Conservation (phyloP, 2,329 filamentous ascomycete genomes). For the Drechslerella coelobrocha region DNA sequence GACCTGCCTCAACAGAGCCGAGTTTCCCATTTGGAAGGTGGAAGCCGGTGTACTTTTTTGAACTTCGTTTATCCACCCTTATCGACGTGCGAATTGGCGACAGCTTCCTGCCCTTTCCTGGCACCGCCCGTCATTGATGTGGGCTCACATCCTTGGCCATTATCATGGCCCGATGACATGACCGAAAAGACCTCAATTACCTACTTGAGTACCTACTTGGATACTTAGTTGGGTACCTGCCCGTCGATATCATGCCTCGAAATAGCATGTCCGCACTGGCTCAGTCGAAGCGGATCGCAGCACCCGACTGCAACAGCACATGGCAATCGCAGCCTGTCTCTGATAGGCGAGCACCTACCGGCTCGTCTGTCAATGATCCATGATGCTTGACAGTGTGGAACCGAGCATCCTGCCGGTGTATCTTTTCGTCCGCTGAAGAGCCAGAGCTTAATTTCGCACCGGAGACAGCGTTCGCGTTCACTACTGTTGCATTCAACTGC, state of each 20-base stretch:
- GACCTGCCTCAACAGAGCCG: conserved; percentile 40
- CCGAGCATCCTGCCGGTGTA: conserved; percentile 24
- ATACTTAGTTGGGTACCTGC: no score
- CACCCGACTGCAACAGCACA: neutral
- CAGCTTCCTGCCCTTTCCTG: conserved; percentile 14
- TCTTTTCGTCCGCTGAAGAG: conserved; percentile 4
- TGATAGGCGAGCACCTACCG: conserved; percentile 42
- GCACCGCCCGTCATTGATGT: neutral
- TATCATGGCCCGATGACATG: neutral
- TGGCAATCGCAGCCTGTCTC: conserved; percentile 33
- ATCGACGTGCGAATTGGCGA: conserved; percentile 7
- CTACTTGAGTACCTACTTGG: no score
- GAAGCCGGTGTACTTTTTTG: conserved; percentile 17
- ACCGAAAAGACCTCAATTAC: no score
- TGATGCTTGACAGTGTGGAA: conserved; percentile 45
- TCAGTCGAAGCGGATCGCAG: conserved; percentile 19
- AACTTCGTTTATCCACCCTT: conserved; percentile 27
- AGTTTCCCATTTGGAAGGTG: conserved; percentile 48
- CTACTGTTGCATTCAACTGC: no score
- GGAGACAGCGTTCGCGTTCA: no score
- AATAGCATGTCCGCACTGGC: neutral
- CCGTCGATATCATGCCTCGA: neutral
- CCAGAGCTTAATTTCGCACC: conserved; percentile 1
- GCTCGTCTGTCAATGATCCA: conserved; percentile 24
- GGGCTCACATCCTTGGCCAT: neutral